These are phyloP conservation scores for Exophiala lecanii-corni DNA, from an alignment of 2,329 filamentous ascomycete species.

Conservation along the genomic window DNA sequence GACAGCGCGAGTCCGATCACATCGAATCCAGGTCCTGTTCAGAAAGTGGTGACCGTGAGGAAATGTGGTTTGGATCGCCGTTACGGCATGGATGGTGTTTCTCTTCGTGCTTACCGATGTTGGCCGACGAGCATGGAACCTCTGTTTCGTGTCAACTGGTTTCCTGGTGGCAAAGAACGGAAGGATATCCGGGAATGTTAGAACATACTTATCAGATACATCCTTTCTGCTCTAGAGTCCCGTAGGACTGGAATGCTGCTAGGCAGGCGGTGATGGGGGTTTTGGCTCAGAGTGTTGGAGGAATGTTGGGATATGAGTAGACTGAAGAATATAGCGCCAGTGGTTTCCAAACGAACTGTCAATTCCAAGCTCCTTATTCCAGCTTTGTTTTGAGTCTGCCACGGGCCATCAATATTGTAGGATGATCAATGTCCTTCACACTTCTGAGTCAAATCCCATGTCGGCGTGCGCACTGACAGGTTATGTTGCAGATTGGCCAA, in stretches of 20 bases:
- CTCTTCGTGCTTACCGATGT: conserved; percentile 59
- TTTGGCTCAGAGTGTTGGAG: too few species aligned
- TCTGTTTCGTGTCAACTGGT: conserved; percentile 15
- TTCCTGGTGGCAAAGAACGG: too few species aligned
- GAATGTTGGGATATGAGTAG: too few species aligned
- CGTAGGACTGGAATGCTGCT: neutral
- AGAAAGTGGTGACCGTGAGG: conserved; percentile 4
- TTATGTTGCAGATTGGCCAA: neutral
- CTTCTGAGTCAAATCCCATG: neutral
- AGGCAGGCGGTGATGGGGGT: too few species aligned
- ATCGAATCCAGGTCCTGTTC: conserved; percentile 76
- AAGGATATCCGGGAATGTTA: too few species aligned
- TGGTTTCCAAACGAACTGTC: too few species aligned
- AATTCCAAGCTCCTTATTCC: neutral
- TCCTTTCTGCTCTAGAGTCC: conserved; percentile 3
- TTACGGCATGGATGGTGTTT: neutral
- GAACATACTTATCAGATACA: conserved; percentile 25
- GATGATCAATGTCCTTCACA: too few species aligned
- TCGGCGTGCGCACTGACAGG: neutral
- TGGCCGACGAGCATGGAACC: conserved; percentile 83
- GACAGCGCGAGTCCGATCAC: conserved; percentile 91
- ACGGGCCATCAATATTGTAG: neutral
- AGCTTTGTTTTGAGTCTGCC: neutral
- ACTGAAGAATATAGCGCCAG: too few species aligned
- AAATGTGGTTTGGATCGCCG: neutral